A percentile compares a stretch with the other conserved stretches of the same genome.
phyloP scores from a whole-genome alignment of 2,329 filamentous ascomycete genomes.

The Alternaria burnsii region DNA sequence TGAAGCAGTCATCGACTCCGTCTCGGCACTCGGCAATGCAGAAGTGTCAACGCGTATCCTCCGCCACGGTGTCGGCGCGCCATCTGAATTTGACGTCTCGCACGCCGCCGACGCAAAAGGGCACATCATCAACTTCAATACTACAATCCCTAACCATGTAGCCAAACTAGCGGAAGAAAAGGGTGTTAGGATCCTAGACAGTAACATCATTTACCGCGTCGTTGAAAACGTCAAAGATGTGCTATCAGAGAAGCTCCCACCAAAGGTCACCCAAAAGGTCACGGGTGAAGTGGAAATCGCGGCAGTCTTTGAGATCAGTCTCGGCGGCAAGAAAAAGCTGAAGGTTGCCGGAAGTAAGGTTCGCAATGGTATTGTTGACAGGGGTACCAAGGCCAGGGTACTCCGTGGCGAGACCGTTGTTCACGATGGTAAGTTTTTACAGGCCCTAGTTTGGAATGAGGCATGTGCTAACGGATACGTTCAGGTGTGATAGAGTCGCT shows the following conservation, averaged over 20 bases:
- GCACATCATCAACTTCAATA: conserved; percentile 88
- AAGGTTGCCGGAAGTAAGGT: conserved; percentile 89
- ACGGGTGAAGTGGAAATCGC: conserved; percentile 87
- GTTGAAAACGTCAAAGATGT: conserved; percentile 74
- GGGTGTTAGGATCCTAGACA: conserved; percentile 80
- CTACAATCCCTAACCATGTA: conserved; percentile 71
- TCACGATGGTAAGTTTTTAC: conserved; percentile 75
- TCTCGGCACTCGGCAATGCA: conserved; percentile 81
- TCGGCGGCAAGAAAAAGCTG: conserved; percentile 74
- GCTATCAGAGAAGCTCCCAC: conserved; percentile 74
- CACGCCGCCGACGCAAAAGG: conserved; percentile 81
- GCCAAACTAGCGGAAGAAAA: conserved; percentile 72
- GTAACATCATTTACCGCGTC: conserved; percentile 86
- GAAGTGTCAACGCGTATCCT: conserved; percentile 83
- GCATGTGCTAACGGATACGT: conserved; percentile 10
- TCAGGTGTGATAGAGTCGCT: conserved; percentile 80
- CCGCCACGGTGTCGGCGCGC: conserved; percentile 76
- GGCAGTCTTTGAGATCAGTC: conserved; percentile 83
- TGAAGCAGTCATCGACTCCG: conserved; percentile 82
- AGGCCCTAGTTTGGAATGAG: not conserved
- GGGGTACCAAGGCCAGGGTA: conserved; percentile 73
- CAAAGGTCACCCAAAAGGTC: conserved; percentile 72
- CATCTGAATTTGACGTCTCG: conserved; percentile 88
- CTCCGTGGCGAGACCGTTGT: conserved; percentile 74
- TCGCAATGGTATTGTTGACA: conserved; percentile 77